These are phyloP conservation scores for Zizania latifolia DNA, from an alignment of 176 grass and related monocot species.

Conservation along the genomic window DNA sequence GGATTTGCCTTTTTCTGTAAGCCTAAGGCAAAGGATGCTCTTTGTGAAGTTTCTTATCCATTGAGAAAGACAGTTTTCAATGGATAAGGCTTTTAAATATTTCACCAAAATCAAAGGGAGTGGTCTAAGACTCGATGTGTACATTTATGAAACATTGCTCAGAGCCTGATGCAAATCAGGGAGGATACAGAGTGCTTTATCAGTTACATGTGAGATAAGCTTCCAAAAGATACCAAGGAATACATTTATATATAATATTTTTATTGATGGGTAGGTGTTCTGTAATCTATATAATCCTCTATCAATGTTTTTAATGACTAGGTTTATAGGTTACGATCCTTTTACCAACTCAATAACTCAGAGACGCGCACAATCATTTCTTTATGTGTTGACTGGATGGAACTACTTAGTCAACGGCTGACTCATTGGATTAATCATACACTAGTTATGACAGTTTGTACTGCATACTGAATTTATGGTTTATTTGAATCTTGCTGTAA, in stretches of 20 bases:
- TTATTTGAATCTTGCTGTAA: slow-evolving; percentile 7
- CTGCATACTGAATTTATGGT: neutral
- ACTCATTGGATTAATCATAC: slow-evolving; percentile 1
- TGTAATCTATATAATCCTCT: slow-evolving; percentile 9
- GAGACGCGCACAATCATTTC: neutral
- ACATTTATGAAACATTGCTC: slow-evolving; percentile 83
- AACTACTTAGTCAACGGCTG: slow-evolving; percentile 2
- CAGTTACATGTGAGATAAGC: slow-evolving; percentile 85
- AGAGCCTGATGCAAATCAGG: slow-evolving; percentile 97
- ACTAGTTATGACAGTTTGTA: neutral
- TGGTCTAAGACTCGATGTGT: slow-evolving; percentile 76
- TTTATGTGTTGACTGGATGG: neutral
- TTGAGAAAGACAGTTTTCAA: neutral
- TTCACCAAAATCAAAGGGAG: slow-evolving; percentile 87
- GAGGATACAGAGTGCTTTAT: slow-evolving; percentile 89
- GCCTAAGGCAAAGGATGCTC: neutral
- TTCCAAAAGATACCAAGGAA: slow-evolving; percentile 74
- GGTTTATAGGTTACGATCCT: neutral
- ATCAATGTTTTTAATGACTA: neutral
- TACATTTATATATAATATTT: slow-evolving; percentile 93
- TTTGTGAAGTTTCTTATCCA: neutral
- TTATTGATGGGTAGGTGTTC: slow-evolving; percentile 82
- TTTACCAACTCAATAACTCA: neutral
- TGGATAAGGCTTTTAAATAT: slow-evolving; percentile 92
- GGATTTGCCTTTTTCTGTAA: neutral